Evolutionary conservation across 169 alveolate species (phyloP), one percentile per base, ranked within the genome.

Genomic region (Plasmodium berghei): DNA sequence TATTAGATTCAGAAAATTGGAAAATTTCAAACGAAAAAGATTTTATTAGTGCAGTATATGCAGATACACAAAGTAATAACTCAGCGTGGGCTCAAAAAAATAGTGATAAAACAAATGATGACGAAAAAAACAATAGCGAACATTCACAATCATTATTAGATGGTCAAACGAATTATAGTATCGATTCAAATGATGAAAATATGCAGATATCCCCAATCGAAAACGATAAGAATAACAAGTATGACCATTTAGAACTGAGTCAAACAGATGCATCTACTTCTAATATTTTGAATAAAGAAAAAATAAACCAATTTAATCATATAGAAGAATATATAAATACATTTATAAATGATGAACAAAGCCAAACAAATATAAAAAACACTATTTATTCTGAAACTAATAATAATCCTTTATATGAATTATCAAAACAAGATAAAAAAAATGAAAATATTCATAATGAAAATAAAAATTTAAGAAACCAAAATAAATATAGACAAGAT

Each of bases 271-370:
- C 40, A 2, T 18, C 24, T 8, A 18, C 16, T 46, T n/a, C 5
- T 9, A 48, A 66, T 16, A 16, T 22, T 28, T n/a, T 18, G n/a
- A 22, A 34, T 26, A 72, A 55, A 26, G 12, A 42, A 26, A 9
- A 48, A 20, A 42, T 45, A 24, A 46, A 45, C 34, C 3, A 46
- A 46, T 48, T 59, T 26, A 58, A 28, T n/a, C 14, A 77, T 64
- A 54, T 77, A 20, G 89, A 77, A 77, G 52, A 52, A 46, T 67
- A 80, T 10, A 54, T 80, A 46, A 67, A 56, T 48, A 80, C 80
- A 18, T 80, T 67, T 71, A 18, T 52, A 61, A 72, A 80, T 80
- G 83, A 66, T 24, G 83, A 80, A 56, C 18, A 42, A 16, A 72
- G 10, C 22, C n/a, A 22, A 34, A 34, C 6, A 9, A 16, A 59